A percentile compares a stretch with the other conserved stretches of the same genome.
These are phyloP conservation scores for Holtermanniella nyarrowii DNA, from an alignment of 768 basidiomycete species.

Conservation along the genomic window DNA sequence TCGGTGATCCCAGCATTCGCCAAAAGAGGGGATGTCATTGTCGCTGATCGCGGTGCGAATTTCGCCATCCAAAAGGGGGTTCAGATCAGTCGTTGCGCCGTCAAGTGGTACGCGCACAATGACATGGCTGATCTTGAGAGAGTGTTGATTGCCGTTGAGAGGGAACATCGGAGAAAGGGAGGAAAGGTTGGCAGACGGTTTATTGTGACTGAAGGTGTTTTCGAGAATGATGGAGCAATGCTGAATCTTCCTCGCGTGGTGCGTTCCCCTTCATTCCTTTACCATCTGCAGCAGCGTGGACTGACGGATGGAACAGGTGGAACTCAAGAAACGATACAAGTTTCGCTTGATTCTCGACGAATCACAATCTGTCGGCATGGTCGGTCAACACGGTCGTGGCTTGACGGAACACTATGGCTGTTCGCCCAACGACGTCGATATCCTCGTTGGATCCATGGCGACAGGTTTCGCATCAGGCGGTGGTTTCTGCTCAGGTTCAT, in stretches of 20 bases:
- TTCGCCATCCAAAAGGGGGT: slow-evolving; percentile 94
- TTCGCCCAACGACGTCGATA: slow-evolving; percentile 80
- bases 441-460: slow-evolving; percentile 84
- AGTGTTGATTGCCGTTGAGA: slow-evolving; percentile 69
- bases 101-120: slow-evolving; percentile 95
- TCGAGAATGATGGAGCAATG: slow-evolving; percentile 88
- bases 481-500: slow-evolving; percentile 89
- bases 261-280: slow-evolving; percentile 36
- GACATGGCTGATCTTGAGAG: slow-evolving; percentile 84
- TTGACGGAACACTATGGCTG: slow-evolving; percentile 91
- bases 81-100: slow-evolving; percentile 78
- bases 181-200: slow-evolving; percentile 77
- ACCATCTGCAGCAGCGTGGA: not conserved
- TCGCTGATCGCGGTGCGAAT: slow-evolving; percentile 94
- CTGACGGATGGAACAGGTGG: slow-evolving; percentile 52
- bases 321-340: slow-evolving; percentile 90
- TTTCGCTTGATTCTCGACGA: slow-evolving; percentile 92
- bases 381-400: slow-evolving; percentile 88
- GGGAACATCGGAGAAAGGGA: slow-evolving; percentile 75
- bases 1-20: slow-evolving; percentile 96
- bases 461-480: slow-evolving; percentile 72
- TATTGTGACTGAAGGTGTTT: slow-evolving; percentile 94
- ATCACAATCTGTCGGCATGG: slow-evolving; percentile 80
- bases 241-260: slow-evolving; percentile 85
- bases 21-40: slow-evolving; percentile 93